Evolutionary conservation across 345 rosid species (phyloP), one percentile per base, ranked within the genome.

Genomic region (Rhodomyrtus tomentosa): DNA sequence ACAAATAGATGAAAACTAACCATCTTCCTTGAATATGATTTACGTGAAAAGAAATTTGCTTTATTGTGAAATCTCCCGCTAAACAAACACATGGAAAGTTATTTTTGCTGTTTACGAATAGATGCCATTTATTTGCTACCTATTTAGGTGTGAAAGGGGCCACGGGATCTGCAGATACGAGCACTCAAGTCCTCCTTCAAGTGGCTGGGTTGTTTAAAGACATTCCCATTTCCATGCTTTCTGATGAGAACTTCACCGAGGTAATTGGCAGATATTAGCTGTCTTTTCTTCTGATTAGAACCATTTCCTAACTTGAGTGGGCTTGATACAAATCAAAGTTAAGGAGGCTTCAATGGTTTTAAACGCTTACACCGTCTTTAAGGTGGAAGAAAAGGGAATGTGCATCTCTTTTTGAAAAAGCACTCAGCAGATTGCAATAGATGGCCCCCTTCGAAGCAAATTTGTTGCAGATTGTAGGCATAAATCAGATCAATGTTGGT

Each of bases 181-280:
- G 82, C 82, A 49, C 81, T 83, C 87, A 89, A 82, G 85, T 94
- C 85, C 89, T 92, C 87, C 92, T 96, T 80, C 91, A 91, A 86
- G 98, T 92, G 84, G 88, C 96, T 80, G 93, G 93, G 88, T 90
- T 80, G 86, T 38, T 90, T 49, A 94, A 88, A 89, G 94, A 95
- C 50, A 90, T 94, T 81, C 55, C 82, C 55, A 87, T 93, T 87
- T 89, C 94, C 85, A 54, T 88, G 91, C 93, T 95, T 82, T 96
- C 98, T 0, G 93, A 96, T 87, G 98, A 92, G 85, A 89, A 93
- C 87, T 96, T 96, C 88, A 88, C 93, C 4, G 86, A 93, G 98
- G 99, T 96, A 92, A 85, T 73, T 27, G 24, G 76, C 82, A 54
- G 40, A 55, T 51, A 42, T 8, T 68, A 16, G 76, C 76, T 36